Evolutionary conservation across 192 early-diverging fungal species (phyloP).

Genomic region (Diversispora epigaea): DNA sequence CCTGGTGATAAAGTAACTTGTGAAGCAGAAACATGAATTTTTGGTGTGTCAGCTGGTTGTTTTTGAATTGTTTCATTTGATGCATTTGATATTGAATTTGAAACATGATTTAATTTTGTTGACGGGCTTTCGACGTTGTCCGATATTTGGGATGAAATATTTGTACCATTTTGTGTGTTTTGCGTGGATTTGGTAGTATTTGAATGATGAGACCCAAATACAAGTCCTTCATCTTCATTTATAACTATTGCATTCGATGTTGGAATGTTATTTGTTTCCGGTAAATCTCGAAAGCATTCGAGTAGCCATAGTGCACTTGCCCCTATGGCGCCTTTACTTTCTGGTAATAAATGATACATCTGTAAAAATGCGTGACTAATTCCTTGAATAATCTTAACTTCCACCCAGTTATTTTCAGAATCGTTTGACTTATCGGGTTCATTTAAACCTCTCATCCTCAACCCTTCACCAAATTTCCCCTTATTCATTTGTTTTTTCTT

Average conservation of each 20-base stretch:
- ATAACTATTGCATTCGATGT: not conserved
- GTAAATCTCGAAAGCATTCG: conserved; percentile 3
- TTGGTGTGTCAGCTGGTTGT: not conserved
- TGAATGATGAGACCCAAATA: not conserved
- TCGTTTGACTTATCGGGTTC: conserved; percentile 1
- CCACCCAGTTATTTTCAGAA: conserved; percentile 50
- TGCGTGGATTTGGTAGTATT: not conserved
- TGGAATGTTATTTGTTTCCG: not conserved
- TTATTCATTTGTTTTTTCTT: conserved; percentile 37
- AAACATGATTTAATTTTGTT: not conserved
- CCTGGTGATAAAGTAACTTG: not conserved
- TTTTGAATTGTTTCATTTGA: not conserved
- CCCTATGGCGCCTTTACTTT: conserved; percentile 52
- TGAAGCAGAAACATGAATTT: not conserved
- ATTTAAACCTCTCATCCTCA: conserved; percentile 37
- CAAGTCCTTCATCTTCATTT: conserved; percentile 5
- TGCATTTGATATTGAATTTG: conserved; percentile 5
- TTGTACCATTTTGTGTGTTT: not conserved
- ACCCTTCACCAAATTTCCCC: conserved; percentile 41
- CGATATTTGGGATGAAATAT: not conserved
- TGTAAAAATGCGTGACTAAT: conserved; percentile 63
- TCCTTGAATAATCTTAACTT: conserved; percentile 73
- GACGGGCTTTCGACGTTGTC: not conserved
- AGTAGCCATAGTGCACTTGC: conserved; percentile 38
- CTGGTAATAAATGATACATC: conserved; percentile 75